Percentiles rank a stretch among this genome's conserved stretches.
Evolutionary conservation across 495 filamentous ascomycete species (phyloP).

Genomic region (Hypoxylon cercidicola): DNA sequence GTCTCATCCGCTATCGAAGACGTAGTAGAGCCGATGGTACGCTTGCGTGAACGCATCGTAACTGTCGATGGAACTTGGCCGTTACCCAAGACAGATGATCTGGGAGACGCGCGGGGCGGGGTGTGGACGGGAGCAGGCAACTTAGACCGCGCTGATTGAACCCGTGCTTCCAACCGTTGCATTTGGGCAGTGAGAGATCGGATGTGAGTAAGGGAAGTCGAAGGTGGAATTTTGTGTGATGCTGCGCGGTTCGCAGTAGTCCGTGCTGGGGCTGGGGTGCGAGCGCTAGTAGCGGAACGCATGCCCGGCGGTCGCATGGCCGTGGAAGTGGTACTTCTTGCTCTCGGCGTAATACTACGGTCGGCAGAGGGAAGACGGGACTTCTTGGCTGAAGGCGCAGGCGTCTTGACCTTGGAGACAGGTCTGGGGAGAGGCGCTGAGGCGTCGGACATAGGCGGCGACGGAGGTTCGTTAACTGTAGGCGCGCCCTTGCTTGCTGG

Average conservation of each 20-base stretch:
- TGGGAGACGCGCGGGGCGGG: slow-evolving; percentile 83
- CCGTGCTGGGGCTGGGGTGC: slow-evolving; percentile 44
- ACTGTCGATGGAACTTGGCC: slow-evolving; percentile 75
- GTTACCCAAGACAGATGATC: slow-evolving; percentile 63
- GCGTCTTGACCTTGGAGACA: slow-evolving; percentile 46
- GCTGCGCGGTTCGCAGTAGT: slow-evolving; percentile 48
- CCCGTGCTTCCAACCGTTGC: slow-evolving; percentile 91
- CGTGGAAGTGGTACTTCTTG: slow-evolving; percentile 47
- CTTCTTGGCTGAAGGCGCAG: slow-evolving; percentile 50
- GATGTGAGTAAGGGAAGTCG: slow-evolving; percentile 91
- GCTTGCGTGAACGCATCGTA: slow-evolving; percentile 78
- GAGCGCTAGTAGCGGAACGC: slow-evolving; percentile 50
- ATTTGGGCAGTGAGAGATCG: slow-evolving; percentile 94
- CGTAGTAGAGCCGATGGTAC: slow-evolving; percentile 72
- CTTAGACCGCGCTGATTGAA: slow-evolving; percentile 93
- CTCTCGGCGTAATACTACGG: slow-evolving; percentile 62
- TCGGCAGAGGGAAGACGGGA: slow-evolving; percentile 60
- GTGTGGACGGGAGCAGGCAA: slow-evolving; percentile 82
- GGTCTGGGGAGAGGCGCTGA: slow-evolving; percentile 70
- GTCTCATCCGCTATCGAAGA: slow-evolving; percentile 58
- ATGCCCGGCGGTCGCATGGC: slow-evolving; percentile 47
- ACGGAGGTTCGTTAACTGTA: slow-evolving; percentile 62
- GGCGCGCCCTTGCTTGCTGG: slow-evolving; percentile 47
- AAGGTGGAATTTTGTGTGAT: slow-evolving; percentile 70
- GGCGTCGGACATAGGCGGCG: slow-evolving; percentile 77